These are phyloP conservation scores for Pseudogymnoascus destructans DNA, from an alignment of 2,329 filamentous ascomycete species.

Conservation along the genomic window DNA sequence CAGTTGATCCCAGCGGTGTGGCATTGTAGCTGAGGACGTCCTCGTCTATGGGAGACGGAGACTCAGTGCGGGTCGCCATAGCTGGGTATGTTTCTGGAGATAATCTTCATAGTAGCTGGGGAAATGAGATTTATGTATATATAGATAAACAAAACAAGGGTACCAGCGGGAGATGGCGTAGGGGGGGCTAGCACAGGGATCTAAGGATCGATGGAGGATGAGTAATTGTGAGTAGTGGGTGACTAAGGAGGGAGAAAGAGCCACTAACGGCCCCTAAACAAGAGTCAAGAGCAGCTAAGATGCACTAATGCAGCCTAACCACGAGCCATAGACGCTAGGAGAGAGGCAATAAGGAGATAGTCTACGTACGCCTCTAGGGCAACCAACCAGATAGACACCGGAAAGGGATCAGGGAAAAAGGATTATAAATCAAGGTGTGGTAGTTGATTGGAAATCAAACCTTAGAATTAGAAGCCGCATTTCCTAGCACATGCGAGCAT, in stretches of 20 bases:
- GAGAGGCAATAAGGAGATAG: not conserved
- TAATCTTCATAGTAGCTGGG: not conserved
- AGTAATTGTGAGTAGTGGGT: not conserved
- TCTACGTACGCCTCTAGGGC: not conserved
- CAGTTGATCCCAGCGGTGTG: not conserved
- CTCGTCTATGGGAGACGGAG: constrained; percentile 1
- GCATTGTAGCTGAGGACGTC: constrained; percentile 2
- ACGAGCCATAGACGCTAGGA: not conserved
- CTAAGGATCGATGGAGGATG: not conserved
- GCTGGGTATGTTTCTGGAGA: not conserved
- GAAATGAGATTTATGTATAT: constrained; percentile 1
- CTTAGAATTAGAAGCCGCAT: not conserved
- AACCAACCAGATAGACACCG: not conserved
- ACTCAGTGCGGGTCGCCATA: constrained; percentile 1
- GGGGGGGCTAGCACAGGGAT: constrained; percentile 13
- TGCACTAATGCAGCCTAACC: not conserved
- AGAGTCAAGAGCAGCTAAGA: not conserved
- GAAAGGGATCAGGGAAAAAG: not conserved
- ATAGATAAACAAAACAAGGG: constrained; percentile 12
- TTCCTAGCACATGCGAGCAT: not conserved
- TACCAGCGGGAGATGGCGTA: constrained; percentile 19
- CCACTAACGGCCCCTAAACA: not conserved
- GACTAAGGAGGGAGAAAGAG: not conserved
- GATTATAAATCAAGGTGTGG: constrained; percentile 4
- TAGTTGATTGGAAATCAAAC: constrained; percentile 1